Base-by-base conservation (phyloP, 1,284 basidiomycete species). In the Hortiboletus rubellus region DNA sequence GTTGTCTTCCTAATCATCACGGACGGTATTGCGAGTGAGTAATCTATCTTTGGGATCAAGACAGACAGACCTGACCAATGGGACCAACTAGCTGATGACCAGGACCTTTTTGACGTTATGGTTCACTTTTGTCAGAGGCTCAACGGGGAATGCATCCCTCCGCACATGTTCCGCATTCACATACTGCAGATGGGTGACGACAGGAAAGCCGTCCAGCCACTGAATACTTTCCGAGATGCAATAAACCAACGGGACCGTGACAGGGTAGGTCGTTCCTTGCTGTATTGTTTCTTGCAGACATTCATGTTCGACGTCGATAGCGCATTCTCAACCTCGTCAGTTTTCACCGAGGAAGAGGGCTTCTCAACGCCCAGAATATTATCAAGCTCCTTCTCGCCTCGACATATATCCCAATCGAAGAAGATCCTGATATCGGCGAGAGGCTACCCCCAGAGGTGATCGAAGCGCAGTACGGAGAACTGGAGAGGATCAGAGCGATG, bases 121-220 rank as follows among this genome's bases (percentile, higher is more conserved):
- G 30, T 50, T 33, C n/a, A 12, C 27, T 54, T 64, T 38, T 58
- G 51, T 46, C 59, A 57, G 22, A 53, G 40, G 12, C 56, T 68
- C 12, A 36, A 66, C 14, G 40, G 10, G 17, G 46, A 50, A 52
- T 3, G 34, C 5, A 42, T 71, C 3, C 42, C 52, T 12, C 18
- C 49, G 7, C 45, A 68, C 37, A 59, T 68, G 66, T 68, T 69
- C 61, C 61, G 61, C 2, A 62, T 71, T 17, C 63, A 68, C 33
- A 40, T 71, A 9, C 24, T 68, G 40, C 69, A 68, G 51, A 66
- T 68, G 63, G 66, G 66, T 2, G 59, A 64, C 0, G 65, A 68
- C 37, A 64, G 67, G 46, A 71, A 48, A 18, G 67, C 50, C 8
- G 59, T 69, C 46, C 45, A 53, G 46, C 69, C 67, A 2, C 57